Evolutionary conservation across 139 green algal genomes (phyloP), one percentile per base, ranked within the genome.

Genomic region (Mesotaenium endlicherianum): DNA sequence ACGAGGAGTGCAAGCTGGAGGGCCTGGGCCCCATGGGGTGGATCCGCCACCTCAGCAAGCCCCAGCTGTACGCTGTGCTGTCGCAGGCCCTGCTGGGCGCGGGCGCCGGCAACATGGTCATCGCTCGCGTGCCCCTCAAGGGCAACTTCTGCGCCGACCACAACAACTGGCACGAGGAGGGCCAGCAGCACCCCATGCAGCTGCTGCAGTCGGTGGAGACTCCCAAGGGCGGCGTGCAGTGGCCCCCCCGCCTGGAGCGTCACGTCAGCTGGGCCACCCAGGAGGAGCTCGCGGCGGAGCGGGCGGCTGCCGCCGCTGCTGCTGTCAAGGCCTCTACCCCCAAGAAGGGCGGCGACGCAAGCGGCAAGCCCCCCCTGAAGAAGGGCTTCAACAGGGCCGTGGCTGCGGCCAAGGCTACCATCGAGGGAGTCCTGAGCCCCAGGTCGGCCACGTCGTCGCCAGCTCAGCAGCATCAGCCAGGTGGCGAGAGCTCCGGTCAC

Each of bases 41-140:
- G 60, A 34, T 72, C 6, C 41, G 42, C 4, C 60, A 72, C 31
- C 31, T 72, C 30, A 72, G 26, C 30, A 72, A 72, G 60, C 34
- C 60, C 31, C 60, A 72, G 60, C 60, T 72, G 1, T 72, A 72
- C 36, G 60, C 60, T 41, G 60, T 72, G 60, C 60, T 72, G 30
- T 34, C 60, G 6, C 60, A 72, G 60, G 60, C 34, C 31, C 31
- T 72, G 5, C 60, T 72, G 30, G 60, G 60, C 0, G 60, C 60
- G 36, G 60, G 31, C 0, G 60, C 42, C 0, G 60, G 60, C n/a
- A 44, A 34, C 16, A 41, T 20, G n/a, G 16, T 20, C 6, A 34
- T 72, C 17, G 60, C 60, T 34, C 31, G 34, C 31, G 60, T 72
- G 2, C 60, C 60, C 0, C 34, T 31, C 0, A 72, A 30, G 31